Conservation (phyloP, 2,329 filamentous ascomycete species). For the Aspergillus viridinutans region DNA sequence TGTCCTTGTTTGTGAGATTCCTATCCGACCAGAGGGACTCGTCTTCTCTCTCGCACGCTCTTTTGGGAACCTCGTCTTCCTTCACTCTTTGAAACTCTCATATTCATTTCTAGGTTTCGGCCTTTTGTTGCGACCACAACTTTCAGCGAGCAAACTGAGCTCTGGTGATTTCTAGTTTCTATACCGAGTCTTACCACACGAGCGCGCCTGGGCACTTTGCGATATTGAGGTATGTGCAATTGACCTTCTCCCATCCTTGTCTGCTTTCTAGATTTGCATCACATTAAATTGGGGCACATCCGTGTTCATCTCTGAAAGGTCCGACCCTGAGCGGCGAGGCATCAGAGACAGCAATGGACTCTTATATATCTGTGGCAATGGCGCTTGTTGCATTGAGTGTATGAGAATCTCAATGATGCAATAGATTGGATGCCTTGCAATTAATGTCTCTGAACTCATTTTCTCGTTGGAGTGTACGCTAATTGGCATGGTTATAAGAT, state of each 20-base stretch:
- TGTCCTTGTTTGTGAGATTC: constrained; percentile 27
- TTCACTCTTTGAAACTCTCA: constrained; percentile 21
- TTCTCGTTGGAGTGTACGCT: neutral
- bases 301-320: neutral
- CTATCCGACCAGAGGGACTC: constrained; percentile 39
- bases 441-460: neutral
- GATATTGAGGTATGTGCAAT: constrained; percentile 26
- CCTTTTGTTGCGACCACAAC: constrained; percentile 1
- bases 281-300: neutral
- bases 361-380: neutral
- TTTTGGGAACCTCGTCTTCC: constrained; percentile 30
- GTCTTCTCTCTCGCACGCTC: constrained; percentile 38
- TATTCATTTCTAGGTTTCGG: constrained; percentile 6
- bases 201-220: constrained; percentile 24
- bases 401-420: neutral
- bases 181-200: constrained; percentile 22
- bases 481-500: neutral
- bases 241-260: neutral
- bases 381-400: neutral
- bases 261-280: neutral
- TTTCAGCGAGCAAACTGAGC: neutral
- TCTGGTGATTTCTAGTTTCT: constrained; percentile 13
- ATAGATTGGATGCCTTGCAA: neutral
- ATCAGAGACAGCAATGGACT: neutral
- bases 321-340: neutral